Conservation (phyloP, 495 filamentous ascomycete species). For the Penicillium desertorum region DNA sequence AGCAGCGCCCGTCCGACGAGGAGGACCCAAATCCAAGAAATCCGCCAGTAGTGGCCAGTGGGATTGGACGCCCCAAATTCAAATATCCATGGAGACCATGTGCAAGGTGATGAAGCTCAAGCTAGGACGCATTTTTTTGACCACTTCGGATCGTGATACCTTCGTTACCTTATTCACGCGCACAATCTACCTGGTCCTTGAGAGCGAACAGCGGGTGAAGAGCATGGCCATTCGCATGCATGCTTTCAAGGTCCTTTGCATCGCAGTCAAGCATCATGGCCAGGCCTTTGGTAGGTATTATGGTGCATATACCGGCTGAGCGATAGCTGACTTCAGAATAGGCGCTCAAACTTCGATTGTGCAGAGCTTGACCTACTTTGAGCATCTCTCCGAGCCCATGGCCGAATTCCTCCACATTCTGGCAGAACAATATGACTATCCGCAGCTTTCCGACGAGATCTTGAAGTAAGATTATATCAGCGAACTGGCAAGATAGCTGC, state of each 20-base stretch:
- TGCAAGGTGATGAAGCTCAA: constrained; percentile 94
- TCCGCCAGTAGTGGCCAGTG: constrained; percentile 70
- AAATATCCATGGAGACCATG: constrained; percentile 87
- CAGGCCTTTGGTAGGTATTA: constrained; percentile 82
- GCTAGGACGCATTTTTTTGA: constrained; percentile 86
- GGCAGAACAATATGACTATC: constrained; percentile 95
- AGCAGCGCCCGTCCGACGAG: constrained; percentile 64
- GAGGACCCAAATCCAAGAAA: constrained; percentile 79
- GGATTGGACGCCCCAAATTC: constrained; percentile 86
- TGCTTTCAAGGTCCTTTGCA: constrained; percentile 92
- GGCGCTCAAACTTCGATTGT: constrained; percentile 97
- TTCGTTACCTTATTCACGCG: constrained; percentile 90
- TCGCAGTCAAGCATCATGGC: constrained; percentile 96
- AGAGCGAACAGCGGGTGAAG: constrained; percentile 92
- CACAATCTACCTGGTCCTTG: constrained; percentile 90
- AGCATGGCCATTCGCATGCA: constrained; percentile 91
- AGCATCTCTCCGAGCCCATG: constrained; percentile 98
- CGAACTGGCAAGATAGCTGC: not conserved
- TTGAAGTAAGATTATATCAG: constrained; percentile 50
- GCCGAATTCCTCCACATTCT: constrained; percentile 97
- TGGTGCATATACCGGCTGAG: not conserved
- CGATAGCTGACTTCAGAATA: constrained; percentile 36
- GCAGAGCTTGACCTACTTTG: constrained; percentile 96
- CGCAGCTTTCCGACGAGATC: constrained; percentile 92
- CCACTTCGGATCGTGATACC: constrained; percentile 94